Base-by-base conservation (phyloP, 305 asterid genomes). In the Fraxinus ornus region DNA sequence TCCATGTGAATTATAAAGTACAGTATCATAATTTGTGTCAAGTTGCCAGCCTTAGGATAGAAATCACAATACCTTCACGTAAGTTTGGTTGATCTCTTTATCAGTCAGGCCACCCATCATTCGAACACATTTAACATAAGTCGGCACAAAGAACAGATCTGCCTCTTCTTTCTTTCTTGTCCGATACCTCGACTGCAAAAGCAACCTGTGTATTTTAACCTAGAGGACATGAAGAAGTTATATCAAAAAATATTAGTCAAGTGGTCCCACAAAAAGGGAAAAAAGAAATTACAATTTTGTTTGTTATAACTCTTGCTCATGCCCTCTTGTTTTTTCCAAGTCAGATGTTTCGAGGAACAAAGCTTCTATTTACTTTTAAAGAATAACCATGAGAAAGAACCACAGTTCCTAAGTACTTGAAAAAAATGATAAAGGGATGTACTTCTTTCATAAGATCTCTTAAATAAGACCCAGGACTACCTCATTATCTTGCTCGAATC, bases 51-150 rank as follows among this genome's bases (percentile, higher is more conserved):
- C 49, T 37, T 71, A 68, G 78, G 62, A 78, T 30, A 80, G 52
- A 73, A 84, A 78, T 44, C 74, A 79, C 60, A 84, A 76, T 90
- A 93, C 99, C 97, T 94, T 90, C 68, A 91, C 97, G 80, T 93
- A 94, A 62, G 98, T 91, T 79, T 89, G 94, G 90, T 94, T 93
- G 86, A 96, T 96, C 91, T 94, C 98, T 85, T 92, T 96, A 87
- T 96, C 98, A 75, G 80, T 93, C 83, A 96, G 89, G 70, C 98
- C 98, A 44, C 98, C 97, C 98, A 93, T 94, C 97, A 91, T 92
- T 72, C 98, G 90, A 12, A 92, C 98, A 86, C 98, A 96, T 87
- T 96, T 96, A 76, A 93, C 94, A 87, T 96, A 96, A 73, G 93
- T 85, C 3, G 99, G 98, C 85, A 94, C 98, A 76, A 96, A 94